These are phyloP conservation scores for Dittrichia graveolens DNA, from an alignment of 129 eudicot genomes.

Conservation along the genomic window DNA sequence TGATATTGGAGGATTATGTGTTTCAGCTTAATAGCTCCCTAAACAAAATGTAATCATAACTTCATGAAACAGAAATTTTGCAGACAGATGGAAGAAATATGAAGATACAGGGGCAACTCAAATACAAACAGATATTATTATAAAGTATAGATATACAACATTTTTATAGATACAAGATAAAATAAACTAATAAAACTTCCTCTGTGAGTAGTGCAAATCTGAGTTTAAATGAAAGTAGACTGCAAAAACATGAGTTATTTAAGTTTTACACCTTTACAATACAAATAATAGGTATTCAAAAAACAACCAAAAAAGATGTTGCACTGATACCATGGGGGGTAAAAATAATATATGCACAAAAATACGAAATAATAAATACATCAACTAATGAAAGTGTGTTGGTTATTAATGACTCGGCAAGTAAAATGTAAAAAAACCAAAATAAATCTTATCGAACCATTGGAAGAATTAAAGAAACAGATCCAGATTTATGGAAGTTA, in stretches of 20 bases:
- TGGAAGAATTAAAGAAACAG: slow-evolving; percentile 18
- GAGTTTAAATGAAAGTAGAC: neutral
- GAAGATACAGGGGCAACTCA: neutral
- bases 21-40: slow-evolving; percentile 17
- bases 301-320: neutral
- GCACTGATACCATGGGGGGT: neutral
- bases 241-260: neutral
- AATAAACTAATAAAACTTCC: neutral
- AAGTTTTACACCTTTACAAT: neutral
- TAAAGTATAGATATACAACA: slow-evolving; percentile 10
- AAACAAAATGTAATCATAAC: neutral
- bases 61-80: neutral
- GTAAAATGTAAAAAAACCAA: neutral
- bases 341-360: slow-evolving; percentile 6
- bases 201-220: neutral
- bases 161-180: slow-evolving; percentile 14
- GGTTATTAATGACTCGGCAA: neutral
- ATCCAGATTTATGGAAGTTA: neutral
- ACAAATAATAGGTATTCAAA: neutral
- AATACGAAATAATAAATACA: neutral
- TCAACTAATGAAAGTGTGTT: slow-evolving; percentile 2
- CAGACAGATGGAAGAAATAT: neutral
- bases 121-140: neutral
- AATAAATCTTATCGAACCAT: neutral
- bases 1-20: neutral